Evolutionary conservation across 2,329 filamentous ascomycete species (phyloP).

Genomic region (Pyrenochaeta sp.): DNA sequence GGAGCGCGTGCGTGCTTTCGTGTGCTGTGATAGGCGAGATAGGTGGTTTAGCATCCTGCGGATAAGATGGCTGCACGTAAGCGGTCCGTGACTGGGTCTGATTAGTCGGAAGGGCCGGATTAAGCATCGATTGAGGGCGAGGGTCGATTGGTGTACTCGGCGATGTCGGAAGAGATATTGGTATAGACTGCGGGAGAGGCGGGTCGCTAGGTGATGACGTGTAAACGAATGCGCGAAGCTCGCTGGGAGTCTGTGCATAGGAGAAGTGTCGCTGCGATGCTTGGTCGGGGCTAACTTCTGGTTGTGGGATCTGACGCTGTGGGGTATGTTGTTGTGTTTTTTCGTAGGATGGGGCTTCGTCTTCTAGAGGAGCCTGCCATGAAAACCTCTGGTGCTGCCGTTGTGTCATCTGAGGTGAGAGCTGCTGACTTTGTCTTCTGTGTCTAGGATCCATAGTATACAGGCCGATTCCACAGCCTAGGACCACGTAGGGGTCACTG

Average conservation of each 20-base stretch:
- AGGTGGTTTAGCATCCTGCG: slow-evolving; percentile 34
- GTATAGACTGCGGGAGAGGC: slow-evolving; percentile 30
- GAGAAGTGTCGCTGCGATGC: slow-evolving; percentile 40
- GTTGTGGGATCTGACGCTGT: slow-evolving; percentile 19
- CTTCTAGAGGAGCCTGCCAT: slow-evolving; percentile 41
- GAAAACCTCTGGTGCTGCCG: slow-evolving; percentile 43
- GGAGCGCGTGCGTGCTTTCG: slow-evolving; percentile 23
- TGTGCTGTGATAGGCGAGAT: slow-evolving; percentile 38
- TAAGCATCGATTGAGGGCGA: slow-evolving; percentile 38
- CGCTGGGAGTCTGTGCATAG: slow-evolving; percentile 48
- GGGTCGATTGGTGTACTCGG: slow-evolving; percentile 36
- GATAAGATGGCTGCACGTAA: slow-evolving; percentile 31
- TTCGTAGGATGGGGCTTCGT: slow-evolving; percentile 26
- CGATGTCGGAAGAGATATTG: slow-evolving; percentile 31
- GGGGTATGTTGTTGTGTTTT: slow-evolving; percentile 7
- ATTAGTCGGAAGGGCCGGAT: slow-evolving; percentile 29
- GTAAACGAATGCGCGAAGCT: slow-evolving; percentile 40
- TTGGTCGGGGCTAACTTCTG: slow-evolving; percentile 25
- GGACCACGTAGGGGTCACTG: background rate
- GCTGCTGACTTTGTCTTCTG: slow-evolving; percentile 26
- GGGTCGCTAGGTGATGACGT: slow-evolving; percentile 36
- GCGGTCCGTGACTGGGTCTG: slow-evolving; percentile 33
- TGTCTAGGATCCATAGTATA: slow-evolving; percentile 36
- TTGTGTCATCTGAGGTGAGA: slow-evolving; percentile 16
- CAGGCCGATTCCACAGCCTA: background rate